Evolutionary conservation across 352 stramenopile species (phyloP), one percentile per base, ranked within the genome.

Genomic region (Globisporangium sylvaticum): DNA sequence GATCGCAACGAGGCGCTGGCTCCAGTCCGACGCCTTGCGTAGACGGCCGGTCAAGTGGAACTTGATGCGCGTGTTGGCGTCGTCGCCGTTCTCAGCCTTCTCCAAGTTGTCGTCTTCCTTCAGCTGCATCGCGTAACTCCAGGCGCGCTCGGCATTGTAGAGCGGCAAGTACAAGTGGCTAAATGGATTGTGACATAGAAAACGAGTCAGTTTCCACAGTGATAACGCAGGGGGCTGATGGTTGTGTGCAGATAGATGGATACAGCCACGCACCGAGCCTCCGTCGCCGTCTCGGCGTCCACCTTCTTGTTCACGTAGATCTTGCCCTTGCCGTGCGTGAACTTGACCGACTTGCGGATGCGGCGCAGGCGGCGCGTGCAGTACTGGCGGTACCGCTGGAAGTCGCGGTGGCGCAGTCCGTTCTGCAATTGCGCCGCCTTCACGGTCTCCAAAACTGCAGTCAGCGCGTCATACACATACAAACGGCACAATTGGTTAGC

Each of bases 311-410:
- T 80, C 18, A 95, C 44, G 72, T 87, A 95, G 44, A 81, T 74
- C 67, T 94, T 95, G 42, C 90, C 87, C 69, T 94, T 95, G 71
- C 88, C 89, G 59, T 94, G 91, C 75, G 79, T 90, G 66, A 95
- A 97, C 73, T 94, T 90, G 70, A 90, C 76, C 29, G 87, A 90
- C 76, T 94, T 96, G 74, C 91, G 88, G 63, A 97, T 82, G 54
- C 90, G 89, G 31, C 87, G 87, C 66, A 97, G 74, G 20, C 90
- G 87, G 18, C 91, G 81, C 64, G 86, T 77, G 75, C 91, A 97
- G 76, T 97, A 97, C 80, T 97, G 87, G 29, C 90, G 86, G 73
- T 97, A 97, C 34, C 90, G 89, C 75, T 92, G 84, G 76, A 96
- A 97, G 79, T 97, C 89, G 65, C 89, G 88, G 70, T 96, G 87